Base-by-base conservation (phyloP, 208 protist genomes). In the Wallacemonas collosoma region DNA sequence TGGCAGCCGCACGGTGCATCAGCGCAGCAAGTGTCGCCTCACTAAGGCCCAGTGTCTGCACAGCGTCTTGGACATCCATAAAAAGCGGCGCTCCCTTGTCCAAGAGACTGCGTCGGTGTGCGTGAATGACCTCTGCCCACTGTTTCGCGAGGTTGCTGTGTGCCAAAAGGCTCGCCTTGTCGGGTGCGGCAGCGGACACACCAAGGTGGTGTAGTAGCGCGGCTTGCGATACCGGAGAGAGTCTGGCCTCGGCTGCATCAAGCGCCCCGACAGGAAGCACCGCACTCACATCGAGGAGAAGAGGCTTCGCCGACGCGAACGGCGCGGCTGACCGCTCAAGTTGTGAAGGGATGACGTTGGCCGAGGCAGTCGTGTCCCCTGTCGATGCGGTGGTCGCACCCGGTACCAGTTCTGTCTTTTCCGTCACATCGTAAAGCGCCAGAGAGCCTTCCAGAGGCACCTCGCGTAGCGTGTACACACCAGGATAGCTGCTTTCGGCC, bases 401-500 rank as follows among this genome's bases (percentile, higher is more conserved):
- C 8, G 60, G 60, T 17, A 65, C 60, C 12, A 65, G 40, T n/a
- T 45, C 60, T 5, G 60, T 65, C n/a, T 0, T 65, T 35, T 55
- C 64, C 9, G 47, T 61, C 54, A 74, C 74, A 38, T 72, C 12
- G 68, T 82, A 94, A 0, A 79, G 63, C 2, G 73, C n/a, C 51
- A 86, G 61, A 11, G 64, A 35, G 2, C 86, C 86, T 3, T 80
- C 77, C 56, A 93, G 53, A 9, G 64, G 57, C 57, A 87, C 82
- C 69, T 79, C 64, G 44, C 66, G 76, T 58, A 96, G 68, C 3
- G 83, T 70, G 58, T 96, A 84, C 41, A 96, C 68, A 12, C 91
- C 91, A 11, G 88, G 70, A 43, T 85, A 75, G 4, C 63, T 58
- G 4, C 54, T 51, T 70, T 93, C 88, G 4, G 62, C 47, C 26